Evolutionary conservation across 768 basidiomycete species (phyloP).

Genomic region (Suillus cothurnatus): DNA sequence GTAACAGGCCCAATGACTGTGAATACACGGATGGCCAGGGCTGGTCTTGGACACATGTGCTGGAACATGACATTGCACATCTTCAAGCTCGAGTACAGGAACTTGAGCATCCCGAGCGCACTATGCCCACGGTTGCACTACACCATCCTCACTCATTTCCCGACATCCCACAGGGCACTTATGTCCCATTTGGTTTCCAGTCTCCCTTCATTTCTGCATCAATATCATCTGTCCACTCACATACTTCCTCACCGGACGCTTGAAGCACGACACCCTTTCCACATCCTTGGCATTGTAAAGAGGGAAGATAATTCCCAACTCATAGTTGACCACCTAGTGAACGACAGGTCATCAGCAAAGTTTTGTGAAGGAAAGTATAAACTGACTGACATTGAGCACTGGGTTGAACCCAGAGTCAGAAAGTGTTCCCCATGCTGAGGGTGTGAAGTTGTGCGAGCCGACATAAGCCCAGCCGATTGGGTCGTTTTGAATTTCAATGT

Average conservation of each 20-base stretch:
- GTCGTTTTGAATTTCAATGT: conserved; percentile 33
- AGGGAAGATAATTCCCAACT: conserved; percentile 81
- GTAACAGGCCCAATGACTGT: conserved; percentile 66
- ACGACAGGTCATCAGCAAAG: conserved; percentile 2
- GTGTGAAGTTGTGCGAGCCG: conserved; percentile 91
- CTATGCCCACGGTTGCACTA: conserved; percentile 49
- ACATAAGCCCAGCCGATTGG: conserved; percentile 80
- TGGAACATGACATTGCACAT: conserved; percentile 60
- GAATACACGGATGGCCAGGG: conserved; percentile 69
- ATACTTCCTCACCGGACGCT: conserved; percentile 80
- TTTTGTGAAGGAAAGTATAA: not conserved
- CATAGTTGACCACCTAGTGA: conserved; percentile 77
- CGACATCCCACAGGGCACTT: not conserved
- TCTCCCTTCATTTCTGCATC: not conserved
- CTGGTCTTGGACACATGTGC: conserved; percentile 57
- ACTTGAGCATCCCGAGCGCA: conserved; percentile 53
- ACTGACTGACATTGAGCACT: conserved; percentile 57
- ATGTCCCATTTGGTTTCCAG: not conserved
- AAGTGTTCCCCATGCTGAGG: conserved; percentile 86
- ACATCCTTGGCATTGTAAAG: conserved; percentile 57
- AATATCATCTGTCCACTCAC: conserved; percentile 25
- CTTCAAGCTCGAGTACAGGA: conserved; percentile 60
- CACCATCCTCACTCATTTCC: conserved; percentile 48
- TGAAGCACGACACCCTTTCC: conserved; percentile 70
- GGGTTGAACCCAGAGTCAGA: conserved; percentile 74